Conservation (phyloP, 768 basidiomycete genomes). For the Mycena venus region DNA sequence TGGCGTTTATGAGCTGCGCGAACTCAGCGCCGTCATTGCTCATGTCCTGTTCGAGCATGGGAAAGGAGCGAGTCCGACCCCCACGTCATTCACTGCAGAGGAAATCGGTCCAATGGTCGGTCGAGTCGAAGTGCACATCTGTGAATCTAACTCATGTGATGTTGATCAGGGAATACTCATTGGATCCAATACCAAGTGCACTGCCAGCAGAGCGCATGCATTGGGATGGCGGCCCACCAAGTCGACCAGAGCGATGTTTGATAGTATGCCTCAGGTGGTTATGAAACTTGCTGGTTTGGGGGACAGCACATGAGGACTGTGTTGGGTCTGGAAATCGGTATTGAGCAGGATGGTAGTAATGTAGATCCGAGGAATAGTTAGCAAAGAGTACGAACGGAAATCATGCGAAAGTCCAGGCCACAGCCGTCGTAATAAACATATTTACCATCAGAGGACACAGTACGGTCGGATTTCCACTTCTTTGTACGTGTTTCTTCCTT, state of each 20-base stretch:
- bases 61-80: constrained; percentile 20
- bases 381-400: too few species aligned
- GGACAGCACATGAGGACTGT: too few species aligned
- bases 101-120: constrained; percentile 27
- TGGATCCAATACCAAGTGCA: constrained; percentile 11
- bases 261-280: background rate
- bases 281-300: too few species aligned
- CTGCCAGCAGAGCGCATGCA: constrained; percentile 2
- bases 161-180: too few species aligned
- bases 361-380: too few species aligned
- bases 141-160: background rate
- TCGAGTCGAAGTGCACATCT: background rate
- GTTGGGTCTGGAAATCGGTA: too few species aligned
- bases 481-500: too few species aligned
- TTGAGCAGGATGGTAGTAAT: too few species aligned
- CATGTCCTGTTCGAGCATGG: constrained; percentile 32
- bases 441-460: too few species aligned
- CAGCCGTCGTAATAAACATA: too few species aligned
- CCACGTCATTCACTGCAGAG: constrained; percentile 35
- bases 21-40: constrained; percentile 29
- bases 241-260: background rate
- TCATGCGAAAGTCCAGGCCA: too few species aligned
- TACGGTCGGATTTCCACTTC: too few species aligned
- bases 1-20: constrained; percentile 30
- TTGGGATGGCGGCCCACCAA: constrained; percentile 5